Evolutionary conservation across 1,284 basidiomycete species (phyloP).

Genomic region (Ganoderma sinense): DNA sequence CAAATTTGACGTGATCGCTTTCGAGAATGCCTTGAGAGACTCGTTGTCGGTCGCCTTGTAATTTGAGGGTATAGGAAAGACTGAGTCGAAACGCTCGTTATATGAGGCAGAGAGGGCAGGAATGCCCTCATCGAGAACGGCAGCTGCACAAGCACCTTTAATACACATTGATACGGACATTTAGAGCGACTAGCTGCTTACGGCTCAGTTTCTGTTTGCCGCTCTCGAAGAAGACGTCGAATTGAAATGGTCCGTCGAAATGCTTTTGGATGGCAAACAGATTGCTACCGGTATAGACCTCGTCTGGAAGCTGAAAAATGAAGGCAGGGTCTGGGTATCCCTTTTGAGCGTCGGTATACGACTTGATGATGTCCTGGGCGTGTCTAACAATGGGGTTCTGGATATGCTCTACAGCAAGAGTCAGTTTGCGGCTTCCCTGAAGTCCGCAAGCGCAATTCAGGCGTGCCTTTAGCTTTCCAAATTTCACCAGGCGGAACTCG

Average conservation of each 20-base stretch:
- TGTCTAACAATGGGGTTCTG: constrained; percentile 66
- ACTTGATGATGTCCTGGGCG: constrained; percentile 61
- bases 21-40: constrained; percentile 78
- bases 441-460: neutral
- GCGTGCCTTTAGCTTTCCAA: constrained; percentile 85
- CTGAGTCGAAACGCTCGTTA: constrained; percentile 68
- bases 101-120: constrained; percentile 70
- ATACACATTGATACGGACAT: neutral
- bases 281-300: constrained; percentile 76
- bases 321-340: constrained; percentile 82
- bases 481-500: constrained; percentile 69
- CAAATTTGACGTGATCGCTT: constrained; percentile 88
- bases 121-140: constrained; percentile 72
- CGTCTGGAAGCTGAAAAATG: constrained; percentile 78
- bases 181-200: constrained; percentile 44
- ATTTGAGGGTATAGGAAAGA: constrained; percentile 72
- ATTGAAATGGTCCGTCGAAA: constrained; percentile 85
- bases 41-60: constrained; percentile 56
- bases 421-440: neutral
- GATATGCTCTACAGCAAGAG: constrained; percentile 62
- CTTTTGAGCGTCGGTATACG: constrained; percentile 58
- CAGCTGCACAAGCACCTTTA: constrained; percentile 47
- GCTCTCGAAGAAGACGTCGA: constrained; percentile 88
- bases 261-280: constrained; percentile 88
- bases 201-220: constrained; percentile 66